Evolutionary conservation across 2,329 filamentous ascomycete genomes (phyloP), one percentile per base, ranked within the genome.

Genomic region (Massarina eburnea): DNA sequence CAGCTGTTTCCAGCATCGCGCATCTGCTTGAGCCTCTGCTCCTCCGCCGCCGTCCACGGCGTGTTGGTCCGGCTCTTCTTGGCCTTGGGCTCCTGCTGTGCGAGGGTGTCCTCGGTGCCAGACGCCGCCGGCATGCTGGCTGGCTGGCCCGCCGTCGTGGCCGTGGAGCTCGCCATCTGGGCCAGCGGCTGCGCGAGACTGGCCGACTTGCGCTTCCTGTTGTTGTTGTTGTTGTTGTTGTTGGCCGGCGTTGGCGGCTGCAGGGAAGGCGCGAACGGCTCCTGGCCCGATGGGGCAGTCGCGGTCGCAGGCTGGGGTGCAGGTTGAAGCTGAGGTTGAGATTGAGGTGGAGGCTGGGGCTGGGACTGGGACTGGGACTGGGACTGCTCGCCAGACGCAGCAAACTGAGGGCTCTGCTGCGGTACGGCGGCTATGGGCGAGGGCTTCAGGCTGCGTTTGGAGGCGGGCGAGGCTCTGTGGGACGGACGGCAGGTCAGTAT

Each of bases 31-130:
- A 99, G 76, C 36, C 91, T 80, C 67, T 92, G 83, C 72, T 99
- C 94, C 71, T 99, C 94, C 26, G 88, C 88, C 2, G 92, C 89
- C 2, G 91, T 96, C 94, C 94, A 99, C 0, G 94, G 94, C 2
- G 94, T 99, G 68, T 99, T 99, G n/a, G 94, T 97, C 49, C 94
- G 81, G 62, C 90, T 94, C 76, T 96, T 96, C 77, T 97, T 99
- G 38, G 82, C 77, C 6, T 78, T 64, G 45, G 58, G 70, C 54
- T 69, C 71, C 51, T 62, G 67, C 9, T 51, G 45, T 4, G 55
- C 39, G 41, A 55, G 41, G 20, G 68, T 64, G 17, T 45, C 46
- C 15, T 64, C 55, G 10, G 54, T 48, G 33, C 42, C 45, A n/a
- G 49, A 52, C 17, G 59, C 55, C 48, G 57, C 44, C 32, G 65